These are phyloP conservation scores for Ogataea pini DNA, from an alignment of 805 yeast species.

Conservation along the genomic window DNA sequence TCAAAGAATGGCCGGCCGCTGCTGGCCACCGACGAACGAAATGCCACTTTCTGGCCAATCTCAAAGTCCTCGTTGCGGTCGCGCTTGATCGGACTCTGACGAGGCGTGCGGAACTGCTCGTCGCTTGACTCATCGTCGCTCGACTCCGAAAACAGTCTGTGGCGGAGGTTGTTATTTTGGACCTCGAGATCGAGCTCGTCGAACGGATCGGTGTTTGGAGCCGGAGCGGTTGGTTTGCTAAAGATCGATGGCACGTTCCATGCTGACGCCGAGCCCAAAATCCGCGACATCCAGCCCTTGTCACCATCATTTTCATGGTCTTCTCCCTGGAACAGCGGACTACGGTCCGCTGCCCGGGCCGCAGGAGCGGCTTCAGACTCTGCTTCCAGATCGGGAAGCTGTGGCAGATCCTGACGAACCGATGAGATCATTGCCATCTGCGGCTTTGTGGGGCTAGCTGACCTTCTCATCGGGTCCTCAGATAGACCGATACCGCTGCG, in stretches of 20 bases:
- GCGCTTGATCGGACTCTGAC: neutral
- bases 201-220: constrained; percentile 11
- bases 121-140: constrained; percentile 30
- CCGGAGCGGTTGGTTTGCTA: constrained; percentile 13
- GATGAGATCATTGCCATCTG: constrained; percentile 17
- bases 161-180: constrained; percentile 11
- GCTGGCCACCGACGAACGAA: constrained; percentile 20
- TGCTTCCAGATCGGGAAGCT: constrained; percentile 19
- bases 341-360: no score
- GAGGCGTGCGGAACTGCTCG: neutral
- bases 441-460: constrained; percentile 3
- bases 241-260: constrained; percentile 24
- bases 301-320: neutral
- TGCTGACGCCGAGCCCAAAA: constrained; percentile 21
- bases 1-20: constrained; percentile 12
- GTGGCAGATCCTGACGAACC: constrained; percentile 15
- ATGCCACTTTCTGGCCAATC: constrained; percentile 29
- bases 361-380: neutral
- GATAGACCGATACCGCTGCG: constrained; percentile 16
- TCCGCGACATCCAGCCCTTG: constrained; percentile 23
- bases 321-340: neutral
- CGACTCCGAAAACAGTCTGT: constrained; percentile 31
- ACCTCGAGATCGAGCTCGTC: constrained; percentile 24
- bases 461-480: neutral
- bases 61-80: constrained; percentile 18